Percentiles rank a stretch among this genome's conserved stretches.
phyloP scores from a whole-genome alignment of 1,284 basidiomycete species.

The Ustilago esculenta region DNA sequence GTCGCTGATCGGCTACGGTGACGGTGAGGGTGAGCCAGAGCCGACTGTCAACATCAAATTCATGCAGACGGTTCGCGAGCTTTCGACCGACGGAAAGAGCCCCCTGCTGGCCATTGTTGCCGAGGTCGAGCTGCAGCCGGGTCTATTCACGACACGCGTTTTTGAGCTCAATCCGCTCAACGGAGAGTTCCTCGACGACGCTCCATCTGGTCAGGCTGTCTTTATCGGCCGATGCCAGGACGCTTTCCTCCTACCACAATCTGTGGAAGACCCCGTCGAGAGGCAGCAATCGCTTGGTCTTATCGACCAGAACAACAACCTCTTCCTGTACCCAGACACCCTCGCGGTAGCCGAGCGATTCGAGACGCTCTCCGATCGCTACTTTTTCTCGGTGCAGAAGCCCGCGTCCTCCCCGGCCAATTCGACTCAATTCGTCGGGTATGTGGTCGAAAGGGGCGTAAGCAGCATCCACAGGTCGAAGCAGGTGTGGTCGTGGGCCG shows the following conservation, averaged over 20 bases:
- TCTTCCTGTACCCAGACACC: conserved; percentile 51
- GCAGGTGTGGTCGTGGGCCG: conserved; percentile 51
- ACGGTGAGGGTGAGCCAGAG: conserved; percentile 55
- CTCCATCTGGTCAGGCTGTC: conserved; percentile 39
- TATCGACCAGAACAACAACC: conserved; percentile 72
- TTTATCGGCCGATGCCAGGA: conserved; percentile 51
- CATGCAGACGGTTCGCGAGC: conserved; percentile 53
- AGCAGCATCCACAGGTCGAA: conserved; percentile 31
- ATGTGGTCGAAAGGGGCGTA: conserved; percentile 31
- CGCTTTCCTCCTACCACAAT: conserved; percentile 47
- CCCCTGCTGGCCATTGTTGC: conserved; percentile 60
- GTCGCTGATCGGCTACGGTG: conserved; percentile 61
- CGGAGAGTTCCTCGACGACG: conserved; percentile 51
- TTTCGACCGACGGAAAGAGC: conserved; percentile 49
- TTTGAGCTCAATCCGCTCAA: conserved; percentile 64
- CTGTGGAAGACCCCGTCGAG: conserved; percentile 44
- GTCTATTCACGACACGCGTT: conserved; percentile 50
- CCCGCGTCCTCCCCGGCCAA: not conserved
- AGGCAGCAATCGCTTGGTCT: conserved; percentile 72
- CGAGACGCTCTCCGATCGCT: conserved; percentile 27
- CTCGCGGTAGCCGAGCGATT: conserved; percentile 44
- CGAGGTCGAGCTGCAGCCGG: conserved; percentile 46
- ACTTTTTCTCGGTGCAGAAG: conserved; percentile 40
- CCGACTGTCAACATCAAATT: conserved; percentile 55
- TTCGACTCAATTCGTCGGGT: conserved; percentile 40